These are phyloP conservation scores for Monosporascus sp. DNA, from an alignment of 2,329 filamentous ascomycete genomes.

Conservation along the genomic window DNA sequence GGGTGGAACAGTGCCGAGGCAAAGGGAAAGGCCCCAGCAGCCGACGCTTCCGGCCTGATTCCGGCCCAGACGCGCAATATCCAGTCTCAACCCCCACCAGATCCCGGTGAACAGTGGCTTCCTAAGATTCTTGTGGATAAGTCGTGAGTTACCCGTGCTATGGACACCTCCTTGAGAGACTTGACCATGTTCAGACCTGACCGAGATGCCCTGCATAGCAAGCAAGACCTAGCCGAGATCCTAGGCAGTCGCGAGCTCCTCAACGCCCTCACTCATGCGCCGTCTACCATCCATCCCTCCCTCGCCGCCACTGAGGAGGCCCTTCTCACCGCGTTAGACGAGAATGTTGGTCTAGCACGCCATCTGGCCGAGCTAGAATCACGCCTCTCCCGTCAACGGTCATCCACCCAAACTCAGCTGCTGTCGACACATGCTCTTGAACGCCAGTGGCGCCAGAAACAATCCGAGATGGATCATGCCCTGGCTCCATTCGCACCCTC, in stretches of 20 bases:
- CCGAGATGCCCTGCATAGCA: constrained; percentile 43
- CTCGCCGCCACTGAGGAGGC: constrained; percentile 59
- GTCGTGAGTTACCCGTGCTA: constrained; percentile 49
- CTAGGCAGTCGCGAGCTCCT: constrained; percentile 62
- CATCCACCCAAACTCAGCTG: constrained; percentile 72
- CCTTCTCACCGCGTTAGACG: constrained; percentile 59
- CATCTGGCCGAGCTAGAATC: constrained; percentile 57
- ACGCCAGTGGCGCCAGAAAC: constrained; percentile 85
- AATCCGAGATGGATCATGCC: constrained; percentile 81
- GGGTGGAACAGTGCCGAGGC: constrained; percentile 17
- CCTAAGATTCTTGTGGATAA: constrained; percentile 74
- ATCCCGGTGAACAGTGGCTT: constrained; percentile 71
- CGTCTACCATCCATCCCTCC: constrained; percentile 66
- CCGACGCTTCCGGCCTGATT: constrained; percentile 26
- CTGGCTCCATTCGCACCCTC: constrained; percentile 81
- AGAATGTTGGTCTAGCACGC: constrained; percentile 66
- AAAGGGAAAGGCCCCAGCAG: constrained; percentile 15
- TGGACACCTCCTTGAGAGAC: no score
- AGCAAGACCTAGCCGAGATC: constrained; percentile 70
- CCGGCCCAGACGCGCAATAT: constrained; percentile 16
- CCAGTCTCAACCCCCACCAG: constrained; percentile 37
- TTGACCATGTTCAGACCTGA: no score
- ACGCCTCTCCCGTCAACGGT: constrained; percentile 55
- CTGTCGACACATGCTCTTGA: constrained; percentile 81
- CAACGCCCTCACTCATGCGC: constrained; percentile 65